Base-by-base conservation (phyloP, 2,329 filamentous ascomycete species). In the Cladosporium austrohemisphaericum region DNA sequence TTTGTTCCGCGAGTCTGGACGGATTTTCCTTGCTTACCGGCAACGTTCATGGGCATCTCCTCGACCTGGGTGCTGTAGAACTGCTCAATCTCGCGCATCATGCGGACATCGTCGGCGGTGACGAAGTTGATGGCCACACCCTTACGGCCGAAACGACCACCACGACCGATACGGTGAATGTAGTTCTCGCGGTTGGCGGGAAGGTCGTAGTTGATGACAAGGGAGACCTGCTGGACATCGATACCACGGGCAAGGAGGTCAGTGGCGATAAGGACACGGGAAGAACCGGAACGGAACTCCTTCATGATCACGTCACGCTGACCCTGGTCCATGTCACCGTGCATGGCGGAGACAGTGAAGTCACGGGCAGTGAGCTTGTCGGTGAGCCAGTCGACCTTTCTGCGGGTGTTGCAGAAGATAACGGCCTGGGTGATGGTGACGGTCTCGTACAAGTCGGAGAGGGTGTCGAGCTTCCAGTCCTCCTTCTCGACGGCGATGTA, bases 11-110 rank as follows among this genome's bases (percentile, higher is more conserved):
- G 3, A 5, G 13, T 29, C 13, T 20, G 18, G n/a, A 35, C 13
- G 16, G 10, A 16, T 2, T 33, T 14, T 22, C 8, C 25, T 19
- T 20, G 36, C 78, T 67, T 75, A 79, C 76, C 78, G 68, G 80
- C 79, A 72, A 85, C 83, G 74, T 85, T 85, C 93, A 98, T 97
- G 69, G 93, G 93, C 93, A 98, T 98, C 83, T 98, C 93, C 78
- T 98, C 93, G 63, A 98, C 97, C 80, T 98, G 93, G 73, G 93
- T 98, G 83, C 89, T 95, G 86, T 98, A 98, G 83, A 97, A 98
- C 79, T 96, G 89, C 76, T 98, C 93, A 65, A 98, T 98, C 76
- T 98, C 93, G 73, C 93, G 85, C 88, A 98, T 79, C 67, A 98
- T 98, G 67, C 93, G 86, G 52, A 98, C 93, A 68, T 98, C 93